Conservation (phyloP, 1,139 yeast species). For the Suhomyces terraborum region DNA sequence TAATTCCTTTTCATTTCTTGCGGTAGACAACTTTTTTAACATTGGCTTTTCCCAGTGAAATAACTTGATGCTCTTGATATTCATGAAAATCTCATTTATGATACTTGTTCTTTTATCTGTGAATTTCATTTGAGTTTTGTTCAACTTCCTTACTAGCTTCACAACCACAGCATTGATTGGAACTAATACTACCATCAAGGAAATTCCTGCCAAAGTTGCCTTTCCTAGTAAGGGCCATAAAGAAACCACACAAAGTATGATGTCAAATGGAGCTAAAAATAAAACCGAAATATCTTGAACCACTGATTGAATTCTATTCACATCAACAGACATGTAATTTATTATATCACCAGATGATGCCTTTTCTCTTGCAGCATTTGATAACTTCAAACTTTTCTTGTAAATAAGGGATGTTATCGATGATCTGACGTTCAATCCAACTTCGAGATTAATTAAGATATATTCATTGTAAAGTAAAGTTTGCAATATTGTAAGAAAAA, state of each 20-base stretch:
- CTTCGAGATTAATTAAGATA: constrained; percentile 52
- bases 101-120: constrained; percentile 62
- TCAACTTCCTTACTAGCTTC: constrained; percentile 46
- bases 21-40: constrained; percentile 48
- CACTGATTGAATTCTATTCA: constrained; percentile 54
- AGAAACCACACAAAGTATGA: constrained; percentile 55
- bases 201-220: constrained; percentile 62
- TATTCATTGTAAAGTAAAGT: constrained; percentile 55
- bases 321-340: constrained; percentile 61
- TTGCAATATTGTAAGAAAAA: constrained; percentile 46
- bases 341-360: constrained; percentile 59
- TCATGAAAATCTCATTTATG: constrained; percentile 61
- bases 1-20: constrained; percentile 56
- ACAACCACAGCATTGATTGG: constrained; percentile 60
- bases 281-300: constrained; percentile 55
- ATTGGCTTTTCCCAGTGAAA: constrained; percentile 78
- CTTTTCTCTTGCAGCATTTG: constrained; percentile 47
- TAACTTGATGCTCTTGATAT: constrained; percentile 68
- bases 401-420: constrained; percentile 53
- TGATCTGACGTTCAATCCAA: constrained; percentile 54
- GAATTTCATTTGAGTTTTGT: constrained; percentile 64
- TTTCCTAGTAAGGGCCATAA: constrained; percentile 61
- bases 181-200: constrained; percentile 53
- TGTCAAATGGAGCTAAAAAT: constrained; percentile 61
- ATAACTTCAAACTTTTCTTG: constrained; percentile 50